A percentile compares a stretch with the other conserved stretches of the same genome.
Evolutionary conservation across 2,329 filamentous ascomycete genomes (phyloP).

Genomic region (Fusarium falciforme): DNA sequence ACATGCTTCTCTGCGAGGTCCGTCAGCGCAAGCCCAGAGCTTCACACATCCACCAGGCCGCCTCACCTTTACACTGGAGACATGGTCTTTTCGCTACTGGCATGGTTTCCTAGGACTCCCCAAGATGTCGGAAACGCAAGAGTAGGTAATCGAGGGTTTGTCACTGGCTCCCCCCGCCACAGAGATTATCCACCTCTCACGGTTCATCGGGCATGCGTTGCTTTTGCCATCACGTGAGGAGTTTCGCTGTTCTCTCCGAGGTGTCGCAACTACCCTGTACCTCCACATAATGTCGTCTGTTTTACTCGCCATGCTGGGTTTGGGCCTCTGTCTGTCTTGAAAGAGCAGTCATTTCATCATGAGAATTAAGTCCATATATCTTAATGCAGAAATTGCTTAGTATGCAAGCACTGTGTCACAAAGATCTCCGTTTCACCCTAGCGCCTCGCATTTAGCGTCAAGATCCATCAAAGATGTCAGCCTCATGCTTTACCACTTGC

Average conservation of each 20-base stretch:
- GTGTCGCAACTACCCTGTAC: conserved; percentile 21
- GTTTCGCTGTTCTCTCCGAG: conserved; percentile 38
- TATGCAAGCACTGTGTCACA: too few relatives aligned
- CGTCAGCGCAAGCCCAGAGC: conserved; percentile 26
- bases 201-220: background rate
- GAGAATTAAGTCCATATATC: background rate
- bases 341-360: too few relatives aligned
- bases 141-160: conserved; percentile 9
- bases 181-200: conserved; percentile 13
- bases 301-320: too few relatives aligned
- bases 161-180: conserved; percentile 23
- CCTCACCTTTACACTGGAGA: conserved; percentile 50
- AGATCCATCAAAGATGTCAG: background rate
- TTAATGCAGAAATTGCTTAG: background rate
- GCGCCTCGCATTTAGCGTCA: background rate
- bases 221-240: conserved; percentile 30
- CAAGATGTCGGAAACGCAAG: background rate
- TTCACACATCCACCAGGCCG: background rate
- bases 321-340: accelerated
- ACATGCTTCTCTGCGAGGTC: conserved; percentile 47
- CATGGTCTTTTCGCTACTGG: conserved; percentile 50
- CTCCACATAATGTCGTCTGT: accelerated
- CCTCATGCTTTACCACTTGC: background rate
- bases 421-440: background rate
- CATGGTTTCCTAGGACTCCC: conserved; percentile 35